Percentiles rank a stretch among this genome's conserved stretches.
phyloP scores from a whole-genome alignment of 768 basidiomycete genomes.

The Candolleomyces eurysporus region DNA sequence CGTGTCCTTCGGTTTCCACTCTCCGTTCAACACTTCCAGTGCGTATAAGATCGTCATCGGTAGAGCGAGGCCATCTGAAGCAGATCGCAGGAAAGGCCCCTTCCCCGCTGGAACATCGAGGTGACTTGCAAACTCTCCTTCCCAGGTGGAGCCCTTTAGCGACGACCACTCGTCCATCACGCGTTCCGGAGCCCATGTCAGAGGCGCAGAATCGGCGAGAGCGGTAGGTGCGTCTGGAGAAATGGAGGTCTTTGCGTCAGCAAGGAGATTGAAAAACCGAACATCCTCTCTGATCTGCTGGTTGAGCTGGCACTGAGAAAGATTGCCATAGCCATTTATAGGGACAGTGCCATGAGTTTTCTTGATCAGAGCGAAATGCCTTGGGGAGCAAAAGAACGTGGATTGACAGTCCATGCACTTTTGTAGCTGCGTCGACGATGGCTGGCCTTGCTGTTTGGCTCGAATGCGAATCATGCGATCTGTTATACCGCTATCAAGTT shows the following conservation, averaged over 20 bases:
- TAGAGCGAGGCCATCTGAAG: slow-evolving; percentile 26
- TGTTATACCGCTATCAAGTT: slow-evolving; percentile 20
- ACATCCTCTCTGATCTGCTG: slow-evolving; percentile 21
- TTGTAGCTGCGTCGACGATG: slow-evolving; percentile 9
- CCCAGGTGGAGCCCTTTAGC: slow-evolving; percentile 23
- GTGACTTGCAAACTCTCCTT: slow-evolving; percentile 18
- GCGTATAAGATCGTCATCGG: slow-evolving; percentile 32
- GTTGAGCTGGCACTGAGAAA: slow-evolving; percentile 29
- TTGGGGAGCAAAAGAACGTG: slow-evolving; percentile 27
- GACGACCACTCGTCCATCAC: slow-evolving; percentile 22
- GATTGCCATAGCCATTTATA: slow-evolving; percentile 20
- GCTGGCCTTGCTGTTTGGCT: slow-evolving; percentile 6
- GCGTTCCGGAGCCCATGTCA: slow-evolving; percentile 30
- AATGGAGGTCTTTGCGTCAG: slow-evolving; percentile 5
- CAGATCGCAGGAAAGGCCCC: slow-evolving; percentile 19
- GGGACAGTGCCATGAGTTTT: slow-evolving; percentile 16
- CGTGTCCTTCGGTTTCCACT: slow-evolving; percentile 29
- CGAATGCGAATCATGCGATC: slow-evolving; percentile 25
- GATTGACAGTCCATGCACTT: slow-evolving; percentile 25
- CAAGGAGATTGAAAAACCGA: slow-evolving; percentile 13
- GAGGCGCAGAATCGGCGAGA: slow-evolving; percentile 7
- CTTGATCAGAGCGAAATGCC: slow-evolving; percentile 21
- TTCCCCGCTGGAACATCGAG: slow-evolving; percentile 4
- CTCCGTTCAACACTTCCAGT: slow-evolving; percentile 26
- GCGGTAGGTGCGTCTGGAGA: neutral